These are phyloP conservation scores for Metschnikowia dekortorum DNA, from an alignment of 805 yeast genomes.

Conservation along the genomic window DNA sequence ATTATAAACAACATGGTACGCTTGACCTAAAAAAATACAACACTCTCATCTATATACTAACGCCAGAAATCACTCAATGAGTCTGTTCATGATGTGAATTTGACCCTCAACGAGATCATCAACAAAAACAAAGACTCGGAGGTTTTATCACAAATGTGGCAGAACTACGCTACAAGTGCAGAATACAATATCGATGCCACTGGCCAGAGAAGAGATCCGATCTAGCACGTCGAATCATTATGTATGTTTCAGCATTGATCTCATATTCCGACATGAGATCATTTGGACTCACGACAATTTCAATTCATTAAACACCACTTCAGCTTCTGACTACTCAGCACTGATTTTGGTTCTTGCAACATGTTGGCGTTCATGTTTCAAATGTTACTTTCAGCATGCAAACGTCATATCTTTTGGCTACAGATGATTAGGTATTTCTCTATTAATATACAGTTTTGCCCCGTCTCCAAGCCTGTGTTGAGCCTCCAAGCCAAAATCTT, in stretches of 20 bases:
- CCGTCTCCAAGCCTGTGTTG: not conserved
- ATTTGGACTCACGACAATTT: too few species aligned
- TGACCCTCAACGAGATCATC: constrained; percentile 57
- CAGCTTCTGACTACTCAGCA: not conserved
- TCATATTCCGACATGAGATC: too few species aligned
- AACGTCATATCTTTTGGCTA: not conserved
- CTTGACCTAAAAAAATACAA: constrained; percentile 9
- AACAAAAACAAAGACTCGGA: constrained; percentile 65
- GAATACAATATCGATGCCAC: constrained; percentile 67
- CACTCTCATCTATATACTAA: constrained; percentile 10
- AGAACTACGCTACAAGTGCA: constrained; percentile 64
- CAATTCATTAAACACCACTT: not conserved
- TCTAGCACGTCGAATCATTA: constrained; percentile 6
- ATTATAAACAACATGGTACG: constrained; percentile 73
- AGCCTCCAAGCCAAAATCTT: not conserved
- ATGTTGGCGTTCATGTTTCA: not conserved
- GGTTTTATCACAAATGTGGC: constrained; percentile 73
- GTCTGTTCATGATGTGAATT: constrained; percentile 61
- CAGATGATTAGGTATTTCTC: not conserved
- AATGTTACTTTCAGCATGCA: too few species aligned
- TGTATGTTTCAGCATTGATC: too few species aligned
- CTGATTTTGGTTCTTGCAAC: not conserved
- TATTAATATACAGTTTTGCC: constrained; percentile 1
- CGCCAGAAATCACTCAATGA: constrained; percentile 66
- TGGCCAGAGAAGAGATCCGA: constrained; percentile 54